Evolutionary conservation across 192 early-diverging fungal species (phyloP), one percentile per base, ranked within the genome.

Genomic region (Umbelopsis sp.): DNA sequence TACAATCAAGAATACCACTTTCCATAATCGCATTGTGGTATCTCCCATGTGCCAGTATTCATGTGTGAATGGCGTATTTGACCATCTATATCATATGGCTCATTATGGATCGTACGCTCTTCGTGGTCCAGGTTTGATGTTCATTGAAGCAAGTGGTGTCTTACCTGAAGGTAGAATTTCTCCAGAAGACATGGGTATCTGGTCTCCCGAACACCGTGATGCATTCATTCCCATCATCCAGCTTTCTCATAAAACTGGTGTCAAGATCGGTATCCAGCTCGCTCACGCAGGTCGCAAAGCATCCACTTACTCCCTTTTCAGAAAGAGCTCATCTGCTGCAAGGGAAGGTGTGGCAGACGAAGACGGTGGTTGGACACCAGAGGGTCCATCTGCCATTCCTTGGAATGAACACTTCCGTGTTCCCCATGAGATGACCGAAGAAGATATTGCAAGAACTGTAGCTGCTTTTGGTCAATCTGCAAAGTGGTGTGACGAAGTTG

Each of bases 41-140:
- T 86, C 91, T 22, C 95, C 95, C 53, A 96, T 95, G 94, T 94
- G 93, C 82, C 88, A 85, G 86, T 93, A 92, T 78, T 88, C 88
- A 20, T 75, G 85, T 6, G 68, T 85, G 12, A 88, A 93, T 73
- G 93, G 92, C 0, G 71, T 87, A 25, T 91, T 81, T 16, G 86
- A 92, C 74, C 29, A 26, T 2, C 56, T n/a, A 12, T 91, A 84
- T 59, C 90, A 94, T 53, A 51, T 92, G 1, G 85, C 77, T 17
- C 87, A 88, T 76, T 77, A 77, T 26, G 87, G 91, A 44, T 85
- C 91, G 47, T 93, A 81, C 66, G 94, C 95, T 14, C 70, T 92
- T 65, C 83, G 88, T 43, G 96, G 95, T 34, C 88, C 87, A 22
- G 96, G 94, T 7, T 77, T 95, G 36, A 83, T 94, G 56, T 84